Base-by-base conservation (phyloP, 2,329 filamentous ascomycete genomes). In the Phialophora verrucosa region DNA sequence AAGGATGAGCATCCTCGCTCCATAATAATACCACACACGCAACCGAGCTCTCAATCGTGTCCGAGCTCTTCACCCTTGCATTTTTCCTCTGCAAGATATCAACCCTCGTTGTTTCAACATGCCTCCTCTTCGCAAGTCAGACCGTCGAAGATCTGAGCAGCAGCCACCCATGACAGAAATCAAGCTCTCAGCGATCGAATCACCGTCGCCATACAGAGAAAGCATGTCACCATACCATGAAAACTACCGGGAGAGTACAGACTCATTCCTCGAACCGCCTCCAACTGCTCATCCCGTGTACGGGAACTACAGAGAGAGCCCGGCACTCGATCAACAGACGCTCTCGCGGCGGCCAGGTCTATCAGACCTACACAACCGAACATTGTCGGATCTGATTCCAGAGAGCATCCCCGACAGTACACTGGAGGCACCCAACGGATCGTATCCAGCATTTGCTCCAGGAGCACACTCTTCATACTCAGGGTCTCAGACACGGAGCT, bases 71-170 rank as follows among this genome's bases (percentile, higher is more conserved):
- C 32, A 27, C 50, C 67, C 62, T 67, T 65, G 67, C 49, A 38
- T 31, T 29, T 20, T 31, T 27, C 57, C 25, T 17, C 17, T 29
- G 14, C 35, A 12, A 47, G n/a, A n/a, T 38, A 59, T 31, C 47
- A 47, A 25, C 61, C 59, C 57, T 54, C 65, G 23, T 38, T 60
- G 31, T 49, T 60, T 58, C 69, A 68, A 53, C 53, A 71, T 71
- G 69, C 69, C 69, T 66, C 69, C 64, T 62, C 51, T 69, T 59
- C 69, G 67, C 32, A 71, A 71, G 65, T 49, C 35, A 32, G 69
- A 71, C 56, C 60, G 57, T 47, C 58, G 68, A 59, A 61, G 62
- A 61, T 38, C 31, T 29, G 54, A 62, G 29, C 56, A 58, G 32
- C 56, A 65, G 35, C 65, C 65, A n/a, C n/a, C 11, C 8, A 70